Percentiles rank a stretch among this genome's conserved stretches.
Evolutionary conservation across 257 asterid genomes (phyloP).

Genomic region (Solanum sitiens): DNA sequence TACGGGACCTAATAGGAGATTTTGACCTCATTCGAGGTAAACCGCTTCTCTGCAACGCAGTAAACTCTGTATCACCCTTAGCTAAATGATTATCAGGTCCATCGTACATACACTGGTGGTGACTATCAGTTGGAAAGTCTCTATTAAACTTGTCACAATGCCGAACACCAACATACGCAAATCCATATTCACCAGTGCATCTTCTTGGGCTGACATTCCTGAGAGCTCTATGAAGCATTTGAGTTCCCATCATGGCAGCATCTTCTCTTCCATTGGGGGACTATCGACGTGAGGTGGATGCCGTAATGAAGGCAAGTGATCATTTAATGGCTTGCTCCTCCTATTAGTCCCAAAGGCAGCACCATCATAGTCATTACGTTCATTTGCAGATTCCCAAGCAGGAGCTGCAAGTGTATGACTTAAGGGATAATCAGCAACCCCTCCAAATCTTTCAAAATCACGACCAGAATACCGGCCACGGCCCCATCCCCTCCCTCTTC

Average conservation of each 20-base stretch:
- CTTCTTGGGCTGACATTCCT: slow-evolving; percentile 47
- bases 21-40: slow-evolving; percentile 42
- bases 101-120: slow-evolving; percentile 34
- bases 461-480: too few relatives aligned
- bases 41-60: slow-evolving; percentile 19
- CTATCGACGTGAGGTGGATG: slow-evolving; percentile 40
- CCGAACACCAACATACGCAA: slow-evolving; percentile 23
- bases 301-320: slow-evolving; percentile 37
- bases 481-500: not conserved
- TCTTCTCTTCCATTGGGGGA: slow-evolving; percentile 52
- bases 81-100: slow-evolving; percentile 32
- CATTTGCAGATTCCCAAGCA: too few relatives aligned
- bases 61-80: slow-evolving; percentile 30
- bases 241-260: slow-evolving; percentile 25
- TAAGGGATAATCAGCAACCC: not conserved
- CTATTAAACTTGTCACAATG: slow-evolving; percentile 40
- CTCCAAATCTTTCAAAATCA: not conserved
- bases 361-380: too few relatives aligned
- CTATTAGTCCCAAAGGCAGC: too few relatives aligned
- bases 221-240: slow-evolving; percentile 33
- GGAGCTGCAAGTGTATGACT: too few relatives aligned
- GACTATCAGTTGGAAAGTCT: slow-evolving; percentile 36
- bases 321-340: slow-evolving; percentile 30
- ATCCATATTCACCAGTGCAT: slow-evolving; percentile 23
- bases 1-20: slow-evolving; percentile 50